Evolutionary conservation across 176 grass and related monocot species (phyloP).

Genomic region (Oryza longistaminata): DNA sequence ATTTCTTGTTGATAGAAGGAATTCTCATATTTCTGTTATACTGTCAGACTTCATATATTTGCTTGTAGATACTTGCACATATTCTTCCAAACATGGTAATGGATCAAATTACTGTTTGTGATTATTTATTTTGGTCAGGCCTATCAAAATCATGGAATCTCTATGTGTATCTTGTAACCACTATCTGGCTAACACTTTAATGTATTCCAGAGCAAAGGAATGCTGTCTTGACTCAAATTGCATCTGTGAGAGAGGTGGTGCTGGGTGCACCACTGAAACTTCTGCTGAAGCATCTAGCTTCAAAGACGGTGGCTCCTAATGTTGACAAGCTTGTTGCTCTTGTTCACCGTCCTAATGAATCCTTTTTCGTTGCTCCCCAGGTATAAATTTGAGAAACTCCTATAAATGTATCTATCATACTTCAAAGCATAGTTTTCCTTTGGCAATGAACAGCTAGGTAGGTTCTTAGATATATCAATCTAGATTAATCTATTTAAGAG

Average conservation of each 20-base stretch:
- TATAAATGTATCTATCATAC: conserved; percentile 17
- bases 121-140: conserved; percentile 13
- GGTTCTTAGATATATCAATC: conserved; percentile 13
- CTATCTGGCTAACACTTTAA: conserved; percentile 25
- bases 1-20: background rate
- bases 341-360: conserved; percentile 96
- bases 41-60: background rate
- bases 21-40: conserved; percentile 3
- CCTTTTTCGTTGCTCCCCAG: conserved; percentile 90
- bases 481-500: background rate
- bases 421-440: background rate
- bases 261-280: conserved; percentile 89
- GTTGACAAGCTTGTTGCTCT: conserved; percentile 82
- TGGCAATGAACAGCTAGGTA: background rate
- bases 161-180: conserved; percentile 24
- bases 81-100: conserved; percentile 11
- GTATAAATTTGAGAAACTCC: conserved; percentile 43
- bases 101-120: background rate
- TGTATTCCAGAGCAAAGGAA: conserved; percentile 81
- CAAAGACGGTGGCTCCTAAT: conserved; percentile 72
- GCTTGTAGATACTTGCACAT: conserved; percentile 1
- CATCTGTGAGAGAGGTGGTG: conserved; percentile 94
- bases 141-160: conserved; percentile 5
- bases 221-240: conserved; percentile 85
- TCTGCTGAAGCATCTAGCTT: conserved; percentile 76